A percentile compares a stretch with the other conserved stretches of the same genome.
phyloP scores from a whole-genome alignment of 208 protist genomes.

The Crithidia expoeki region DNA sequence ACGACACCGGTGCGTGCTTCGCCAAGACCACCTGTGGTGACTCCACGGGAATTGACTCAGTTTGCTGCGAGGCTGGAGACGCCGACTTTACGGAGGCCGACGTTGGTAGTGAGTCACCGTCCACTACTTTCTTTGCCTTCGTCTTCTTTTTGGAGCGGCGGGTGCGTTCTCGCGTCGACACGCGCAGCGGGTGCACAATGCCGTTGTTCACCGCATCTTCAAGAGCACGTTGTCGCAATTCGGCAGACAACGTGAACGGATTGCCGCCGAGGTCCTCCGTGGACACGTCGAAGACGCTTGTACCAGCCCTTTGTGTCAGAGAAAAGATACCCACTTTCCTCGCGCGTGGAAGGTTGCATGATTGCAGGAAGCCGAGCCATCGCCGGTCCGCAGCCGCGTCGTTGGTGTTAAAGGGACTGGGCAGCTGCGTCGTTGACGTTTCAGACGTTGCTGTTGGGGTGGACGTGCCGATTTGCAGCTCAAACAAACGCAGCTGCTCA shows the following conservation, averaged over 20 bases:
- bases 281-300: neutral
- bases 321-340: conserved; percentile 14
- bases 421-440: neutral
- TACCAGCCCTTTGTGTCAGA: neutral
- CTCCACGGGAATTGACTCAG: neutral
- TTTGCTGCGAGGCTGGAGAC: neutral
- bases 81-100: neutral
- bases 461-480: neutral
- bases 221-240: conserved; percentile 15
- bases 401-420: neutral
- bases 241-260: conserved; percentile 8
- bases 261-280: neutral
- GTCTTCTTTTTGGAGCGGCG: neutral
- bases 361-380: conserved; percentile 29
- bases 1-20: neutral
- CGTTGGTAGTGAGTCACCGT: neutral
- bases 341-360: conserved; percentile 21
- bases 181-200: neutral
- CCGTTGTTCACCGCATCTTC: conserved; percentile 12
- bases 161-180: neutral
- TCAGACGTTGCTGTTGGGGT: neutral
- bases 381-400: conserved; percentile 3
- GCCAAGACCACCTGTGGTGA: conserved; percentile 1
- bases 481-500: conserved; percentile 19
- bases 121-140: neutral